These are phyloP conservation scores for Colletotrichum liriopes DNA, from an alignment of 2,329 filamentous ascomycete genomes.

Conservation along the genomic window DNA sequence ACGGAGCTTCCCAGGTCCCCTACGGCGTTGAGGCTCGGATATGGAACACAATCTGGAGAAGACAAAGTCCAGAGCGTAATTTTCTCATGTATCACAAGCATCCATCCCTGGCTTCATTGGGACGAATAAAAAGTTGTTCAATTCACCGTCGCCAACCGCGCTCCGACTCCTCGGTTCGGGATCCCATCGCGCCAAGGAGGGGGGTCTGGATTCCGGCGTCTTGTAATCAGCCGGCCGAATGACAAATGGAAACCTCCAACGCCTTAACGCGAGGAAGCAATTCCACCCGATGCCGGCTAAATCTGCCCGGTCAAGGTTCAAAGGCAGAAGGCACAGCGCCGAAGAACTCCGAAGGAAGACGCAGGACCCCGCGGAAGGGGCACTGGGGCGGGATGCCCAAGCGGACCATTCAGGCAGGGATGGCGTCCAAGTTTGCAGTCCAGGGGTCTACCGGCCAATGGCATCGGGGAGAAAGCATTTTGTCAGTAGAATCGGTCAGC, in stretches of 20 bases:
- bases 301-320: slow-evolving; percentile 14
- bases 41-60: slow-evolving; percentile 6
- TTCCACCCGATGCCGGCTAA: slow-evolving; percentile 30
- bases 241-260: slow-evolving; percentile 20
- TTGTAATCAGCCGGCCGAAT: not conserved
- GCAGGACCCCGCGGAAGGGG: slow-evolving; percentile 17
- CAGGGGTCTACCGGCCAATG: slow-evolving; percentile 23
- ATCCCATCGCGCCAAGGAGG: not conserved
- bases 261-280: not conserved
- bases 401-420: not conserved
- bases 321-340: slow-evolving; percentile 1
- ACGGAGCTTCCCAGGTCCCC: not conserved
- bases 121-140: slow-evolving; percentile 15
- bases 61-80: slow-evolving; percentile 11
- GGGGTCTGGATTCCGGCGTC: not conserved
- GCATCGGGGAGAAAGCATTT: slow-evolving; percentile 17
- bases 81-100: slow-evolving; percentile 31
- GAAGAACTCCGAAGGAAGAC: slow-evolving; percentile 26
- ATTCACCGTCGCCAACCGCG: not conserved
- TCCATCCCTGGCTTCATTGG: not conserved
- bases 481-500: slow-evolving; percentile 34
- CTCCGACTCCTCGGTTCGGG: not conserved
- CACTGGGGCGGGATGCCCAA: not conserved
- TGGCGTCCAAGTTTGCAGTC: not conserved
- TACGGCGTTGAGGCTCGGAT: slow-evolving; percentile 33